Evolutionary conservation across 2,329 filamentous ascomycete genomes (phyloP), one percentile per base, ranked within the genome.

Genomic region (Ilyonectria destructans): DNA sequence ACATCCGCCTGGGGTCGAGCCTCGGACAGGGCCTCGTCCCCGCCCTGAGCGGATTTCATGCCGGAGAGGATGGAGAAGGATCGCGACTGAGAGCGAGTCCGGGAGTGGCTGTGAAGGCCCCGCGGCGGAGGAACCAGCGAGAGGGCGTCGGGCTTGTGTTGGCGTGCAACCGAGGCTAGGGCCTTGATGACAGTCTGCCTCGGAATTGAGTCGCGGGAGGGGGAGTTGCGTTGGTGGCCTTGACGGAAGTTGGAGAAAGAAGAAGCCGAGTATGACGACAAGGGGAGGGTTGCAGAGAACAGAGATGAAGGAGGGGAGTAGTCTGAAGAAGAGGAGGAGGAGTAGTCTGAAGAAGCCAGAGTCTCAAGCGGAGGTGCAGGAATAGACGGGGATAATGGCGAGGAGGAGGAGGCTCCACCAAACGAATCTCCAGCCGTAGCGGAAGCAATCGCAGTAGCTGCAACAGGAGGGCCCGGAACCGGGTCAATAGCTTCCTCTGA

Each of bases 181-280:
- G 93, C 93, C 83, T 96, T 95, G 84, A 95, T 90, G 77, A 95
- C 90, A 63, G 93, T 96, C 82, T 96, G 93, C 70, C 90, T 90
- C 13, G 93, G 93, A 72, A 95, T 85, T 2, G 71, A 58, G 75
- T 93, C 92, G 78, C 89, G 86, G 12, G 91, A 92, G 35, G 85
- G 84, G 17, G 83, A 81, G 79, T 82, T 85, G 78, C 85, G 87
- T 58, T 82, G 84, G 71, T 86, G 76, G 56, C 75, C 80, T 70
- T 69, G 69, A 21, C 55, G 60, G 29, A 65, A 46, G 48, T 61
- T 31, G 7, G 67, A 49, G 26, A 62, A 49, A 33, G 43, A 60
- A 40, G 29, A 52, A 12, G 55, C 40, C 33, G 68, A 69, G 19
- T 62, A 21, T 7, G 52, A 62, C 7, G 40, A n/a, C 40, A 43